Evolutionary conservation across 169 alveolate genomes (phyloP).

Genomic region (Fabrea salina): DNA sequence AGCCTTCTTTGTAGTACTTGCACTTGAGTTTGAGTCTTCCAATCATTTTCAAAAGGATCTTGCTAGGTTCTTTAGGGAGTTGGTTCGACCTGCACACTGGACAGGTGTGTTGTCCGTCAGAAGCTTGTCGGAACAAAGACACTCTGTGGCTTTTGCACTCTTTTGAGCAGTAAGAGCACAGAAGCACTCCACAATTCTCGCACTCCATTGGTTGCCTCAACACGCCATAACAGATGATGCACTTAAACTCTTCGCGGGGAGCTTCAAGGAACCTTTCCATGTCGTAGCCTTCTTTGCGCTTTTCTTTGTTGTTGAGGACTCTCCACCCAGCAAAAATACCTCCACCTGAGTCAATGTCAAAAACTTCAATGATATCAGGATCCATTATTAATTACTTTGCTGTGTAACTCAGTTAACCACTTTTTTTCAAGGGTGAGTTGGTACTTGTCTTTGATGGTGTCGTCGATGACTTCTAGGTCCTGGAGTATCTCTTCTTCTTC

Average conservation of each 20-base stretch:
- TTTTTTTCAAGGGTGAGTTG: background rate
- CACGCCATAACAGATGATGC: background rate
- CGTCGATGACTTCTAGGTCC: background rate
- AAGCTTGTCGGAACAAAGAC: background rate
- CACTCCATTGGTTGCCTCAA: background rate
- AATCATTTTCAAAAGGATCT: background rate
- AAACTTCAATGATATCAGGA: too few species aligned
- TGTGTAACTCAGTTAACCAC: background rate
- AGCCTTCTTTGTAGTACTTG: background rate
- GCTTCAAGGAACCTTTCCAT: background rate
- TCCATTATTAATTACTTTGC: background rate
- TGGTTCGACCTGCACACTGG: background rate
- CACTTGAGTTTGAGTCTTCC: constrained; percentile 2
- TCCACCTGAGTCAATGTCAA: too few species aligned
- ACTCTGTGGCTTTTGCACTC: background rate
- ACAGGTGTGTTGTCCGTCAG: background rate
- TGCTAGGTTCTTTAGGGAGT: background rate
- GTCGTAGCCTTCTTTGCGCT: constrained; percentile 10
- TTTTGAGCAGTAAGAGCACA: background rate
- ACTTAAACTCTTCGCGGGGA: background rate
- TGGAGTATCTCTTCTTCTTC: background rate
- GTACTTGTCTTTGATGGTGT: background rate
- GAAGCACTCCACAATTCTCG: background rate
- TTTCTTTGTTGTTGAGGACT: too few species aligned
- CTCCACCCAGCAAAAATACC: too few species aligned